Conservation (phyloP, 139 green algal species). For the Chlamydomonas eustigma region DNA sequence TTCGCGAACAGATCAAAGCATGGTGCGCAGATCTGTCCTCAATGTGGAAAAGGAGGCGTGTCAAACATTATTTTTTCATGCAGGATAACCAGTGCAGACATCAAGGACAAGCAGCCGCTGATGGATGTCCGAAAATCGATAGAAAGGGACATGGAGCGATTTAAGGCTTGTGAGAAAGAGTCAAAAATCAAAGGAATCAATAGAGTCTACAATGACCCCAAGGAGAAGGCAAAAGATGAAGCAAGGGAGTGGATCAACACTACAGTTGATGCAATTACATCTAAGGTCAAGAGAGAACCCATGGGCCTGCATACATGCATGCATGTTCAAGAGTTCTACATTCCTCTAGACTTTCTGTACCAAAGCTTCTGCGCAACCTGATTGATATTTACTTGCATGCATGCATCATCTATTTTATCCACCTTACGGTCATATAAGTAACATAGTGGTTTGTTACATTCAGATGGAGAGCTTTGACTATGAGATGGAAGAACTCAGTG, state of each 20-base stretch:
- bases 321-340: neutral
- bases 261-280: constrained; percentile 71
- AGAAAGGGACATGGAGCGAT: constrained; percentile 96
- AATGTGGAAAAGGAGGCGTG: neutral
- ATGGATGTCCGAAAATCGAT: constrained; percentile 84
- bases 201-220: constrained; percentile 63
- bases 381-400: neutral
- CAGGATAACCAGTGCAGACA: constrained; percentile 70
- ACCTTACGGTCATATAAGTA: no score
- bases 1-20: constrained; percentile 96
- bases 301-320: neutral
- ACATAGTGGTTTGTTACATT: no score
- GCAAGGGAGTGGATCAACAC: constrained; percentile 89
- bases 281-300: no score
- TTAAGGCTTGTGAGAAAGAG: constrained; percentile 94
- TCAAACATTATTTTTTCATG: constrained; percentile 24
- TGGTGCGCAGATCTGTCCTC: constrained; percentile 59
- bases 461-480: constrained; percentile 90
- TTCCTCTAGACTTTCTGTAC: neutral
- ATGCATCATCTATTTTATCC: no score
- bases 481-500: constrained; percentile 83
- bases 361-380: neutral
- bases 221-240: constrained; percentile 77
- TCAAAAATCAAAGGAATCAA: constrained; percentile 87
- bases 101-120: constrained; percentile 94